Percentiles rank a stretch among this genome's conserved stretches.
Conservation (phyloP, 1,284 basidiomycete species). For the Phylloporus gajari region DNA sequence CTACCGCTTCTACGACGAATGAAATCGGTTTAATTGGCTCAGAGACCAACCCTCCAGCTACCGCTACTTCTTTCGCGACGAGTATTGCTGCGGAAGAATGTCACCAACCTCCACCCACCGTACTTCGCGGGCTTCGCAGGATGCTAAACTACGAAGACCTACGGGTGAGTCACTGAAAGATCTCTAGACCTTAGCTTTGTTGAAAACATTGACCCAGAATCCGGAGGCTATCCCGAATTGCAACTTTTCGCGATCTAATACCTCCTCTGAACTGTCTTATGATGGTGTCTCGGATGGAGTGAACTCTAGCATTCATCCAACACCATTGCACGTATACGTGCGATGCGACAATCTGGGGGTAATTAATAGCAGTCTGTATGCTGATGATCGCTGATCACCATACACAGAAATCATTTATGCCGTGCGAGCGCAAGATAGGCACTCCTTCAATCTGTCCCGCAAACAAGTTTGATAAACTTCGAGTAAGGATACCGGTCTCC, state of each 20-base stretch:
- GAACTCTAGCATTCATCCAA: neutral
- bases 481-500: constrained; percentile 14
- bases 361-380: neutral
- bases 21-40: constrained; percentile 1
- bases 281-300: neutral
- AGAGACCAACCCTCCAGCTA: constrained; percentile 3
- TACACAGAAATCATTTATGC: constrained; percentile 18
- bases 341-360: constrained; percentile 11
- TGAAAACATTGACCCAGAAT: constrained; percentile 6
- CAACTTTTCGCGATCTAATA: constrained; percentile 1
- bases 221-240: neutral
- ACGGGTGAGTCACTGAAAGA: constrained; percentile 18
- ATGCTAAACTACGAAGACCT: constrained; percentile 30
- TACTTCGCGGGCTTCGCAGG: constrained; percentile 31
- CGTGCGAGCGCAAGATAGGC: neutral
- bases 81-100: constrained; percentile 27
- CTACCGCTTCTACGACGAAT: constrained; percentile 1
- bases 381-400: constrained; percentile 7
- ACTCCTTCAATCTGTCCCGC: constrained; percentile 2
- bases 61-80: constrained; percentile 33
- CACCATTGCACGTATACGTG: neutral
- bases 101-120: neutral
- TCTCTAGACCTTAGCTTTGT: neutral
- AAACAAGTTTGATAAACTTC: constrained; percentile 15
- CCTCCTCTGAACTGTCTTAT: constrained; percentile 9